Conservation (phyloP, 257 asterid genomes). For the Gynochthodes officinalis region DNA sequence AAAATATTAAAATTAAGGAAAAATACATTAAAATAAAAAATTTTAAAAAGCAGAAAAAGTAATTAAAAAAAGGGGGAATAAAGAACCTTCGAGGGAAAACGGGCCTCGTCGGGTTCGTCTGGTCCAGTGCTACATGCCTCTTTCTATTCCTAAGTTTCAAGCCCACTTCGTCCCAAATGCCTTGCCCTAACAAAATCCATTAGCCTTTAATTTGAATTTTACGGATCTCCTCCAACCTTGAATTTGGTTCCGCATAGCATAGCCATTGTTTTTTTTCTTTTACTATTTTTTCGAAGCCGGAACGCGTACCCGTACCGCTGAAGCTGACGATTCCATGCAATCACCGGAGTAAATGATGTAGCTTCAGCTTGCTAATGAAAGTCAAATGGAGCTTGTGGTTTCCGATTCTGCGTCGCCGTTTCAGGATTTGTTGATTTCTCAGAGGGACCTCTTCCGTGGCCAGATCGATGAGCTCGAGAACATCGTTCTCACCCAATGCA, state of each 20-base stretch:
- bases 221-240: not conserved
- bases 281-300: not conserved
- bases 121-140: not conserved
- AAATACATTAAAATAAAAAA: no score
- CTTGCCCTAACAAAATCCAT: constrained; percentile 10
- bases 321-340: not conserved
- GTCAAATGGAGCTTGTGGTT: constrained; percentile 43
- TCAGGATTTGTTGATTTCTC: constrained; percentile 52
- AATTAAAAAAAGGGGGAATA: not conserved
- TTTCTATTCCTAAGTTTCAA: not conserved
- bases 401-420: constrained; percentile 47
- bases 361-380: constrained; percentile 40
- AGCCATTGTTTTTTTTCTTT: not conserved
- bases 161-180: constrained; percentile 3
- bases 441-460: constrained; percentile 48
- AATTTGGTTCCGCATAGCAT: not conserved
- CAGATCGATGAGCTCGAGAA: constrained; percentile 79
- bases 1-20: no score
- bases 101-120: not conserved
- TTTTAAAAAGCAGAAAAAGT: not conserved
- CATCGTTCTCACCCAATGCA: constrained; percentile 73
- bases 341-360: constrained; percentile 31
- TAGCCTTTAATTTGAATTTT: not conserved
- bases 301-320: constrained; percentile 1
- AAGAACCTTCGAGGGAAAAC: not conserved